phyloP scores from a whole-genome alignment of 441 rosid genomes.

The Corymbia citriodora region DNA sequence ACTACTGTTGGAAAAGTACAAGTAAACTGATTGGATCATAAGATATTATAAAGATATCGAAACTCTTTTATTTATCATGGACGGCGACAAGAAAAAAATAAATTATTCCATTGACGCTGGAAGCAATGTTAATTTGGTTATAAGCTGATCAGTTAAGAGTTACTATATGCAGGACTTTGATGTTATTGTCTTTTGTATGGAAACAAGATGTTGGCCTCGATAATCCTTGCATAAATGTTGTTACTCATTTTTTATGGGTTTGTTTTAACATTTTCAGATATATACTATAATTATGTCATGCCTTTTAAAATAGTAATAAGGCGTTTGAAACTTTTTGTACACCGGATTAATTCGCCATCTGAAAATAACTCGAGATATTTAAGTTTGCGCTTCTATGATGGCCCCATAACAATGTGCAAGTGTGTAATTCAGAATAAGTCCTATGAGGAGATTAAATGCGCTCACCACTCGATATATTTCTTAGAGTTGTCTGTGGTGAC shows the following conservation, averaged over 20 bases:
- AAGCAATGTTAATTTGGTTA: background rate
- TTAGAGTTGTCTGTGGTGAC: background rate
- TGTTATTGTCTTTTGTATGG: background rate
- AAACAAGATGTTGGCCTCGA: background rate
- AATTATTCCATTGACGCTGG: background rate
- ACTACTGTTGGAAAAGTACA: background rate
- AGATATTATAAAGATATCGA: background rate
- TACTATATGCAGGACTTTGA: background rate
- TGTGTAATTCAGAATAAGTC: background rate
- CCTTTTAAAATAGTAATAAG: background rate
- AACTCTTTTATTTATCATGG: background rate
- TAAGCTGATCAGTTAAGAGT: background rate
- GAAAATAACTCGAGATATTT: accelerated
- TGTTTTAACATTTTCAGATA: background rate
- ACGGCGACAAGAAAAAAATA: background rate
- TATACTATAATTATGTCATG: background rate
- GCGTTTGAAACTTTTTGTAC: background rate
- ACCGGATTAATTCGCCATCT: accelerated
- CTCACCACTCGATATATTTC: background rate
- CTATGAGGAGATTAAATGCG: accelerated
- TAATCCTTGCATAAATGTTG: background rate
- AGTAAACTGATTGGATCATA: background rate
- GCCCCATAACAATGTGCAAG: background rate
- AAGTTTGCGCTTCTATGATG: background rate
- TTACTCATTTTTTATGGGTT: background rate